Base-by-base conservation (phyloP, 176 grass and related monocot species). In the Areca catechu region DNA sequence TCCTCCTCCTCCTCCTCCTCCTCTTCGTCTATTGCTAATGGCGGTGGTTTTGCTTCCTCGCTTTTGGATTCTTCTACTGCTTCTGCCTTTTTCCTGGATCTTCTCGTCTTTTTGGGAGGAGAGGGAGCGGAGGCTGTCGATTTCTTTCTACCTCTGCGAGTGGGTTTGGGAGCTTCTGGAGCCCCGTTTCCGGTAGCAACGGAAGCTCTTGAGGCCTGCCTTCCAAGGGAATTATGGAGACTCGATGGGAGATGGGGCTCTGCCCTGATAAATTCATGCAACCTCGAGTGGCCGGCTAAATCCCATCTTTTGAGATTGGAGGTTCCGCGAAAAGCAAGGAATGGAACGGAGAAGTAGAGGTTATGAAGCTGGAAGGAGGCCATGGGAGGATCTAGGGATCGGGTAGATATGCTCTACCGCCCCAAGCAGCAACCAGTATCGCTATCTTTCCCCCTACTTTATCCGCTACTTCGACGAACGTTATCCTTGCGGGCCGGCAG, bases 101-200 rank as follows among this genome's bases (percentile, higher is more conserved):
- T 51, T 15, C 69, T 57, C 19, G 27, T 27, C 17, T 28, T 57
- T 77, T 69, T 68, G 63, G 50, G 15, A 50, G 56, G 67, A 73
- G 52, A 78, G 18, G 69, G 5, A 19, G 58, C 5, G 5, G 34
- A 19, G 4, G 54, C 4, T 12, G 55, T 50, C 21, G 52, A 55
- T 43, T 70, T 70, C 68, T 71, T 71, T 24, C 68, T 15, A 58
- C 68, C 56, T 59, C 23, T 56, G 55, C 68, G 68, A 51, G 68
- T 51, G 17, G 68, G 56, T 59, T 71, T 71, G 55, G 22, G 21
- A 49, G 21, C 37, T 60, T 48, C 56, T 6, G 56, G 16, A 49
- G 37, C 37, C 51, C 56, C 68, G 5, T 18, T 17, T 10, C 47
- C 68, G 22, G 47, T 24, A 22, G 24, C 20, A 10, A 72, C 16